Conservation (phyloP, 129 eudicot genomes). For the Scalesia atractyloides region DNA sequence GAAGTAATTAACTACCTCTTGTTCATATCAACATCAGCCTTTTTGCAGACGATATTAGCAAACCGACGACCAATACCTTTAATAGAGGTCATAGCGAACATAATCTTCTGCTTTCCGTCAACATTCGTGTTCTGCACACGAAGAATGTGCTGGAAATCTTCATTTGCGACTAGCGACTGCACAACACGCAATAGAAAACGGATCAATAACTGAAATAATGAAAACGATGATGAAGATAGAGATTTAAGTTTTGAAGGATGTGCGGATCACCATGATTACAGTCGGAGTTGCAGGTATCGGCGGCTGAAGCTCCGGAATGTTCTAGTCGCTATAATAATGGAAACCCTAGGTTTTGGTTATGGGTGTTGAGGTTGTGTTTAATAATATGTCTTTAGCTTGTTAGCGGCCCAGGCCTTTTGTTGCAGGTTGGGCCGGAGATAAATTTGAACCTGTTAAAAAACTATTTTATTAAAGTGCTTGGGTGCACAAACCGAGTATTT, state of each 20-base stretch:
- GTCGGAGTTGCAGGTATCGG: constrained; percentile 24
- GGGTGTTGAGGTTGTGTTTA: background rate
- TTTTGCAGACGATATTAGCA: constrained; percentile 67
- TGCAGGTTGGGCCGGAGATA: background rate
- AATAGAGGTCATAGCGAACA: constrained; percentile 68
- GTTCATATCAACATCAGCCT: constrained; percentile 75
- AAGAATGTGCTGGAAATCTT: constrained; percentile 72
- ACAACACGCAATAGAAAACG: background rate
- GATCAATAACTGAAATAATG: background rate
- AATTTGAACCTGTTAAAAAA: background rate
- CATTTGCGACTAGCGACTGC: constrained; percentile 64
- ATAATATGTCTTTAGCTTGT: background rate
- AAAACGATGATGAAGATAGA: background rate
- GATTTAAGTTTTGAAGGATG: background rate
- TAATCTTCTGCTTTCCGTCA: constrained; percentile 69
- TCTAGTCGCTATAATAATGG: background rate
- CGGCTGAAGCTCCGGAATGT: constrained; percentile 17
- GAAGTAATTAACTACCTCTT: constrained; percentile 39
- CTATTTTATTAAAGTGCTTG: too few species aligned
- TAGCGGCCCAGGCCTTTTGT: background rate
- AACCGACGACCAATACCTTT: constrained; percentile 79
- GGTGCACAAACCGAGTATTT: too few species aligned
- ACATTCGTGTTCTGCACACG: constrained; percentile 75
- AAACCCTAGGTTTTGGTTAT: constrained; percentile 26
- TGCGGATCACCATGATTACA: constrained; percentile 24